Percentiles rank a stretch among this genome's conserved stretches.
These are phyloP conservation scores for Sicyos edulis DNA, from an alignment of 306 rosid species.

Conservation along the genomic window DNA sequence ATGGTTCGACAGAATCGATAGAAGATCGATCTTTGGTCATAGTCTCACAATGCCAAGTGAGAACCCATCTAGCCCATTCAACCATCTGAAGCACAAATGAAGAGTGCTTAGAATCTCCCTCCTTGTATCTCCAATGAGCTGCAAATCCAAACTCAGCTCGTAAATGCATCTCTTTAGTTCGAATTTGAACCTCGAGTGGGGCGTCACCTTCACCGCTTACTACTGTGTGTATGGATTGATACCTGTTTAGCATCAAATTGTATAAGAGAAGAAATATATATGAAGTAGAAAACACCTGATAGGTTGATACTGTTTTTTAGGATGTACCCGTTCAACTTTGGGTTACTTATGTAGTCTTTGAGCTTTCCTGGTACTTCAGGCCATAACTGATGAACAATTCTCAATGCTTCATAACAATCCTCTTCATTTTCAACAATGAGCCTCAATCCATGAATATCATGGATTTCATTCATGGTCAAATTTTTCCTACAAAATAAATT, in stretches of 20 bases:
- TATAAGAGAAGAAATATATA: conserved; percentile 23
- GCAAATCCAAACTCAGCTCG: conserved; percentile 98
- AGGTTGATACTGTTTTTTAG: background rate
- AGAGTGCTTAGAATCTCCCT: conserved; percentile 82
- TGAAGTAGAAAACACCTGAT: background rate
- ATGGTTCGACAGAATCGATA: conserved; percentile 55
- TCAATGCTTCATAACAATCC: conserved; percentile 76
- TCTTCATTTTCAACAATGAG: conserved; percentile 83
- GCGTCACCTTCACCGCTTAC: conserved; percentile 69
- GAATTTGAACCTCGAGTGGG: conserved; percentile 90
- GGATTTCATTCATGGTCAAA: conserved; percentile 71
- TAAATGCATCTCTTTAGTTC: conserved; percentile 89
- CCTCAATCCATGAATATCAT: conserved; percentile 88
- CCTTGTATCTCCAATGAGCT: conserved; percentile 99
- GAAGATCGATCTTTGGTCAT: conserved; percentile 64
- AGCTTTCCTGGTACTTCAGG: conserved; percentile 74
- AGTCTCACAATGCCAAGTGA: conserved; percentile 96
- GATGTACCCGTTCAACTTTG: conserved; percentile 84
- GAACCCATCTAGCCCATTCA: conserved; percentile 99
- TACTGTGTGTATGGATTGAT: conserved; percentile 85
- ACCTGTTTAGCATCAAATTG: conserved; percentile 36
- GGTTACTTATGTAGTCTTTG: conserved; percentile 73
- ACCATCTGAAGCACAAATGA: conserved; percentile 96
- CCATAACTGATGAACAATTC: conserved; percentile 70
- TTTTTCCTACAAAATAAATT: conserved; percentile 56